Percentiles rank a stretch among this genome's conserved stretches.
Conservation (phyloP, 1,139 yeast species). For the Blastobotrys apis region DNA sequence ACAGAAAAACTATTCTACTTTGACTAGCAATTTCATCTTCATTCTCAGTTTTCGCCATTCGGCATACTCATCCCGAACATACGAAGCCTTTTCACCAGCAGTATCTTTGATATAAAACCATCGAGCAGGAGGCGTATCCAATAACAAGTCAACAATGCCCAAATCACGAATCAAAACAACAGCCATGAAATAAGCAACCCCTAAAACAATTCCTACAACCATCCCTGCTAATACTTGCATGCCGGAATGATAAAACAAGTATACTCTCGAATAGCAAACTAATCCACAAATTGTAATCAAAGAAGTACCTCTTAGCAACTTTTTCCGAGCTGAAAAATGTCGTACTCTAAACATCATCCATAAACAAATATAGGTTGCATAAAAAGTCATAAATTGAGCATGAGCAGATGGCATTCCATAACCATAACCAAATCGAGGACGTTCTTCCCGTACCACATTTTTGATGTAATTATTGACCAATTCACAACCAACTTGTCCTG, state of each 20-base stretch:
- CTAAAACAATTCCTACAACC: constrained; percentile 56
- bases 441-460: constrained; percentile 57
- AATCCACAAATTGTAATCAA: constrained; percentile 36
- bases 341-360: constrained; percentile 44
- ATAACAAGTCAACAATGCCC: constrained; percentile 36
- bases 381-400: constrained; percentile 91
- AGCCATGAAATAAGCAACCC: constrained; percentile 53
- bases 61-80: constrained; percentile 33
- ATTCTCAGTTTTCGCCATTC: constrained; percentile 32
- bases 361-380: constrained; percentile 59
- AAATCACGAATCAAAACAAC: constrained; percentile 42
- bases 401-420: constrained; percentile 99
- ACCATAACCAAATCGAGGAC: constrained; percentile 61
- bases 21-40: constrained; percentile 30
- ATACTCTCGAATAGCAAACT: constrained; percentile 73
- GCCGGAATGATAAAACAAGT: constrained; percentile 69
- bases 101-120: constrained; percentile 38
- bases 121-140: constrained; percentile 34
- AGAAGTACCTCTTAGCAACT: constrained; percentile 27
- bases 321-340: constrained; percentile 32
- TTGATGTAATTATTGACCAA: constrained; percentile 66
- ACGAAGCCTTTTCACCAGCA: constrained; percentile 32
- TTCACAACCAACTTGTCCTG: constrained; percentile 82
- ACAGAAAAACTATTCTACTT: constrained; percentile 24
- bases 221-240: constrained; percentile 75